A percentile compares a stretch with the other conserved stretches of the same genome.
Conservation (phyloP, 805 yeast genomes). For the Kockiozyma suomiensis region DNA sequence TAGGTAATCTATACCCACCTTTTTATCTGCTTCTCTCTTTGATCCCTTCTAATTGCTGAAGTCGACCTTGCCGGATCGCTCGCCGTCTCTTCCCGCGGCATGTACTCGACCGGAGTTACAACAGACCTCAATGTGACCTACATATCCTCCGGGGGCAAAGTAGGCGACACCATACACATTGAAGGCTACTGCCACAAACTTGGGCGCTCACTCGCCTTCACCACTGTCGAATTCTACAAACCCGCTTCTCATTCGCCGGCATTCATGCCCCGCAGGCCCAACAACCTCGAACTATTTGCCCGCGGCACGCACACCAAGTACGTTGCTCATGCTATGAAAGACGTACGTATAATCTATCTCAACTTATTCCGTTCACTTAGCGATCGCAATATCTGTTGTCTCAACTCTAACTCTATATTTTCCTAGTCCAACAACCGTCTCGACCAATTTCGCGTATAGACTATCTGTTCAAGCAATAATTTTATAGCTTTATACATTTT, state of each 20-base stretch:
- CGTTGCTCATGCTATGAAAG: constrained; percentile 43
- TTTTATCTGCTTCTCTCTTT: background rate
- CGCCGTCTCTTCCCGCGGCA: constrained; percentile 48
- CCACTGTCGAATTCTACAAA: constrained; percentile 44
- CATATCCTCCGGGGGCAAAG: constrained; percentile 45
- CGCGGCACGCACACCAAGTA: constrained; percentile 50
- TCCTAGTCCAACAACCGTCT: constrained; percentile 21
- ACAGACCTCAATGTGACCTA: constrained; percentile 48
- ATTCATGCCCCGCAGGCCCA: constrained; percentile 8
- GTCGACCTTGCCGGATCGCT: constrained; percentile 51
- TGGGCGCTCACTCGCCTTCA: constrained; percentile 49
- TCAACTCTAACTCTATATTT: background rate
- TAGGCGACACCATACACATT: constrained; percentile 34
- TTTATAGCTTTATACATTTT: no score
- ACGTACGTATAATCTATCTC: constrained; percentile 37
- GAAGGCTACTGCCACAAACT: constrained; percentile 43
- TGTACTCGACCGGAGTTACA: constrained; percentile 49
- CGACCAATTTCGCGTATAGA: constrained; percentile 14
- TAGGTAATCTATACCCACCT: constrained; percentile 21
- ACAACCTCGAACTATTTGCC: constrained; percentile 41
- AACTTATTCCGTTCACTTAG: background rate
- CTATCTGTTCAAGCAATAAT: no score
- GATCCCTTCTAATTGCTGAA: background rate
- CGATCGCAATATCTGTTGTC: background rate
- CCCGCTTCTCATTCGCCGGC: constrained; percentile 14